phyloP scores from a whole-genome alignment of 192 early-diverging fungal species.

The Jimgerdemannia flammicorona region DNA sequence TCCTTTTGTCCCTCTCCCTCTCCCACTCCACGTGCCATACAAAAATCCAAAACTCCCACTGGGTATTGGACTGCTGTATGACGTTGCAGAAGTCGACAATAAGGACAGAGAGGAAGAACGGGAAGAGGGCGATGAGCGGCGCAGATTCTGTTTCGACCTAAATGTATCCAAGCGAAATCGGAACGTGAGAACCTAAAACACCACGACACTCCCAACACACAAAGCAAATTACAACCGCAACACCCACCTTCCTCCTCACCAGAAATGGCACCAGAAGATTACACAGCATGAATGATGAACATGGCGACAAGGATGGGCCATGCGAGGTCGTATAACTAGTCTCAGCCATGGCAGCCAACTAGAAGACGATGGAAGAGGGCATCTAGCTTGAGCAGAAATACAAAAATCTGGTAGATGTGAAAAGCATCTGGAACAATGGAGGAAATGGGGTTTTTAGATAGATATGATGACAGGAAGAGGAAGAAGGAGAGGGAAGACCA shows the following conservation, averaged over 20 bases:
- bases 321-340: neutral
- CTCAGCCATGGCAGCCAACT: constrained; percentile 32
- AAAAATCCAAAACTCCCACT: constrained; percentile 34
- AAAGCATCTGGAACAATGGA: neutral
- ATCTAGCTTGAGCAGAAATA: constrained; percentile 77
- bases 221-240: neutral
- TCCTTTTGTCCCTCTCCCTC: too few relatives aligned
- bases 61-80: constrained; percentile 19
- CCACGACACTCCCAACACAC: too few relatives aligned
- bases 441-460: neutral
- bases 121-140: constrained; percentile 21
- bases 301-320: neutral
- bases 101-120: constrained; percentile 20
- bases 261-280: constrained; percentile 30
- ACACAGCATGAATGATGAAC: constrained; percentile 17
- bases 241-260: constrained; percentile 24
- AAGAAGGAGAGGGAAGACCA: too few relatives aligned
- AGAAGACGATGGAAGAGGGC: constrained; percentile 69
- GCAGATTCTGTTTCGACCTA: constrained; percentile 28
- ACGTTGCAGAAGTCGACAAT: constrained; percentile 26
- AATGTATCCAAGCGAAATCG: neutral
- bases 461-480: too few relatives aligned
- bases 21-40: neutral
- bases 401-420: constrained; percentile 66
- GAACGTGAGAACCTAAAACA: too few relatives aligned